Conservation (phyloP, 2,329 filamentous ascomycete species). For the Pleomassaria siparia region DNA sequence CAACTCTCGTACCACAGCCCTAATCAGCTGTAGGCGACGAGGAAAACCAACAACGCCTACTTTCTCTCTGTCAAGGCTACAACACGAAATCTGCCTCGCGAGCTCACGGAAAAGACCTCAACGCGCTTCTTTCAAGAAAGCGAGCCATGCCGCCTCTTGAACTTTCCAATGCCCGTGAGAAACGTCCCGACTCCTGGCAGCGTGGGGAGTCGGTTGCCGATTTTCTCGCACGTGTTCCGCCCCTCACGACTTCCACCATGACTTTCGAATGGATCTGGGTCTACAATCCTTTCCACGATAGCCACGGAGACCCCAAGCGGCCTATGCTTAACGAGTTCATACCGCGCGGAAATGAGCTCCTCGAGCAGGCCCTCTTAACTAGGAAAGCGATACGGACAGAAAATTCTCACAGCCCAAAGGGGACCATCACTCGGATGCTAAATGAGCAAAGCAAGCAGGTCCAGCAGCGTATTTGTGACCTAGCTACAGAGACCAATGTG, state of each 20-base stretch:
- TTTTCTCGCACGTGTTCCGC: conserved; percentile 70
- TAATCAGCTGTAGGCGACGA: conserved; percentile 27
- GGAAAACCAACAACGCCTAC: conserved; percentile 26
- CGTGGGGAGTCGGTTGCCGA: conserved; percentile 62
- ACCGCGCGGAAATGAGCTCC: conserved; percentile 57
- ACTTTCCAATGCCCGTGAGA: conserved; percentile 59
- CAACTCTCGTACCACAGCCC: background rate
- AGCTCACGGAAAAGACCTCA: conserved; percentile 24
- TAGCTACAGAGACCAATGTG: conserved; percentile 62
- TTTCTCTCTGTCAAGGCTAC: conserved; percentile 16
- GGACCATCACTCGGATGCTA: conserved; percentile 42
- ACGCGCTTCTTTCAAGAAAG: conserved; percentile 18
- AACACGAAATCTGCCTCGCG: conserved; percentile 22
- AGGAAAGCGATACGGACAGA: conserved; percentile 55
- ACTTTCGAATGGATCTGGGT: conserved; percentile 71
- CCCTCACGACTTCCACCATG: conserved; percentile 53
- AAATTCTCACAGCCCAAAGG: conserved; percentile 51
- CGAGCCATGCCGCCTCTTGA: conserved; percentile 14
- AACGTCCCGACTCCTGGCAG: conserved; percentile 59
- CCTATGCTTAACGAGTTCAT: conserved; percentile 54
- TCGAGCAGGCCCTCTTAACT: conserved; percentile 51
- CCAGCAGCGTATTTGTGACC: conserved; percentile 58
- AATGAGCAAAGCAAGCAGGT: conserved; percentile 47
- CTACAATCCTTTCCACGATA: conserved; percentile 60
- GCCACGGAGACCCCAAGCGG: conserved; percentile 24